A percentile compares a stretch with the other conserved stretches of the same genome.
Conservation (phyloP, 1,284 basidiomycete species). For the Erythrobasidium hasegawianum region DNA sequence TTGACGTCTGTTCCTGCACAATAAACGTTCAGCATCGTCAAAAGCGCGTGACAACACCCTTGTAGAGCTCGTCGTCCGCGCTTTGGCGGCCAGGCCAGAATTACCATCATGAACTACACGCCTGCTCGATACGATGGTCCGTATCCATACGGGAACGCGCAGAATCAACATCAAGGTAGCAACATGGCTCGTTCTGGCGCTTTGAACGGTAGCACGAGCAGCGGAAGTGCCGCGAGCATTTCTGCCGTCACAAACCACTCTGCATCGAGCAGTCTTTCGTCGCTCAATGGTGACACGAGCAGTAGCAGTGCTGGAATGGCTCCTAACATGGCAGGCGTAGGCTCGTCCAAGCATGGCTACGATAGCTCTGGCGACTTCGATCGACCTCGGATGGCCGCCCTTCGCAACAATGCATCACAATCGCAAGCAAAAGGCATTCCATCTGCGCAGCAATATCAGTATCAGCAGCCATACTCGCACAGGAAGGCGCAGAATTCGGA, state of each 20-base stretch:
- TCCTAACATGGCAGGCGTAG: conserved; percentile 9
- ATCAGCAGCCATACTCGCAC: conserved; percentile 18
- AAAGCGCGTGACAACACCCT: too few species aligned
- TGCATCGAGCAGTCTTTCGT: conserved; percentile 25
- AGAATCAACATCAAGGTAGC: too few species aligned
- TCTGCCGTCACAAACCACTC: conserved; percentile 18
- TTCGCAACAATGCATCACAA: background rate
- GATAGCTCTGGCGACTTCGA: conserved; percentile 32
- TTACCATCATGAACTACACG: conserved; percentile 27
- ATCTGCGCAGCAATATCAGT: conserved; percentile 19
- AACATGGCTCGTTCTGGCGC: too few species aligned
- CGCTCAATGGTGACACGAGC: conserved; percentile 13
- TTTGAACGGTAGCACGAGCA: too few species aligned
- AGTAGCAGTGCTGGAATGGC: conserved; percentile 2
- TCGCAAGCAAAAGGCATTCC: conserved; percentile 10
- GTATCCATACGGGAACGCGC: conserved; percentile 4
- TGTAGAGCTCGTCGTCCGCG: too few species aligned
- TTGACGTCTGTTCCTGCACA: background rate
- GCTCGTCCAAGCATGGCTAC: conserved; percentile 9
- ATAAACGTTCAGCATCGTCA: too few species aligned
- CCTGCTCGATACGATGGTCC: conserved; percentile 29
- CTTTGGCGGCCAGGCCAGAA: too few species aligned
- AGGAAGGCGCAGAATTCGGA: conserved; percentile 25
- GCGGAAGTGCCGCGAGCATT: background rate
- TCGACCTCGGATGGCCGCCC: background rate